These are phyloP conservation scores for Licmophora abbreviata DNA, from an alignment of 108 stramenopile genomes.

Conservation along the genomic window DNA sequence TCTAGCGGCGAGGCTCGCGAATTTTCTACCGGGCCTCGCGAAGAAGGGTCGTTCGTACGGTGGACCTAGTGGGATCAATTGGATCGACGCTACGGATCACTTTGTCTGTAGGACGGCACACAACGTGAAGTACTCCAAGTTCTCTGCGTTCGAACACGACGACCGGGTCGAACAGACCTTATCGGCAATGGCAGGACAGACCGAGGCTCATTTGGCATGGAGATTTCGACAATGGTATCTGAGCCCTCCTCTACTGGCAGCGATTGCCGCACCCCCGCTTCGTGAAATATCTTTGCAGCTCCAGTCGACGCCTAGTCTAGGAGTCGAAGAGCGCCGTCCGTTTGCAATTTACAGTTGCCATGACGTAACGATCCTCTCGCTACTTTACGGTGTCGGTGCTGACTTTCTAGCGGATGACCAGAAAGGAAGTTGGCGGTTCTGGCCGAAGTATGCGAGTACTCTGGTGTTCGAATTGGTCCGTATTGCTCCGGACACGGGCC, in stretches of 20 bases:
- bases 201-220: conserved; percentile 52
- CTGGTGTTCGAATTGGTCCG: conserved; percentile 32
- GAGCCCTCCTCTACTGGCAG: conserved; percentile 41
- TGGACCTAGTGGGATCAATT: conserved; percentile 50
- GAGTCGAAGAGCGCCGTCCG: conserved; percentile 24
- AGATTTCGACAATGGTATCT: conserved; percentile 75
- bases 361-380: conserved; percentile 62
- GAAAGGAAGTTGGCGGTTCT: conserved; percentile 14
- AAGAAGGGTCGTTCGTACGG: conserved; percentile 29
- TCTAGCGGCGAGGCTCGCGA: conserved; percentile 45
- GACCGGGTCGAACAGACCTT: conserved; percentile 29
- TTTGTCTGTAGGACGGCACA: conserved; percentile 70
- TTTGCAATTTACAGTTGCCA: conserved; percentile 68
- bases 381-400: conserved; percentile 65
- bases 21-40: conserved; percentile 49
- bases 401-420: conserved; percentile 44
- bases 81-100: conserved; percentile 74
- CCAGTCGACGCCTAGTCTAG: conserved; percentile 11
- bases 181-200: conserved; percentile 34
- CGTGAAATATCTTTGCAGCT: conserved; percentile 33
- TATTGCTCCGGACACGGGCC: not conserved
- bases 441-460: conserved; percentile 31
- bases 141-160: conserved; percentile 47
- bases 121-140: conserved; percentile 32
- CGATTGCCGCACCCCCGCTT: conserved; percentile 52